Evolutionary conservation across 371 early-diverging fungal genomes (phyloP).

Genomic region (Rhizopus arrhizus): DNA sequence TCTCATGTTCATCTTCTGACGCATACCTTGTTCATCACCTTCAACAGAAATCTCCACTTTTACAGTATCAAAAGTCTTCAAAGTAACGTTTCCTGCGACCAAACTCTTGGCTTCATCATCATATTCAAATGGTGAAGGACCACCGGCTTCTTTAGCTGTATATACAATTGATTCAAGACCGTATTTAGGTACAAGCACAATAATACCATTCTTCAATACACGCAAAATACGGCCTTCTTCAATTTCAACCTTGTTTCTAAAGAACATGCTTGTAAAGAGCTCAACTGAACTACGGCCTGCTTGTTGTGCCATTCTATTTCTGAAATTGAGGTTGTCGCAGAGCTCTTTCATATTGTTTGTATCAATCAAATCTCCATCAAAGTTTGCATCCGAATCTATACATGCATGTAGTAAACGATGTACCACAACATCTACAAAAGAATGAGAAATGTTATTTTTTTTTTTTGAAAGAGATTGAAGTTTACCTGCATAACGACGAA

Average conservation of each 20-base stretch:
- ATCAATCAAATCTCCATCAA: slow-evolving; percentile 78
- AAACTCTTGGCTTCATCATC: slow-evolving; percentile 39
- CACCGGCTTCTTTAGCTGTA: slow-evolving; percentile 33
- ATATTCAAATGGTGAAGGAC: slow-evolving; percentile 36
- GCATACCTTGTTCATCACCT: slow-evolving; percentile 71
- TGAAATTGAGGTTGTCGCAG: slow-evolving; percentile 88
- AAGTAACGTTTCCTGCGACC: slow-evolving; percentile 47
- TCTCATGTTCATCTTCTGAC: slow-evolving; percentile 68
- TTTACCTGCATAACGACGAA: slow-evolving; percentile 89
- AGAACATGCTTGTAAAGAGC: slow-evolving; percentile 92
- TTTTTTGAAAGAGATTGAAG: no score
- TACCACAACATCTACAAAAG: slow-evolving; percentile 84
- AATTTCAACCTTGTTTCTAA: slow-evolving; percentile 81
- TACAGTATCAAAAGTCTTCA: slow-evolving; percentile 78
- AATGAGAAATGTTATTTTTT: not conserved
- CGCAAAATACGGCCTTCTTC: slow-evolving; percentile 91
- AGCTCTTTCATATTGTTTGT: slow-evolving; percentile 78
- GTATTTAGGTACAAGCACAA: slow-evolving; percentile 90
- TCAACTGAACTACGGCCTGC: slow-evolving; percentile 93
- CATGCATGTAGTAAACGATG: slow-evolving; percentile 87
- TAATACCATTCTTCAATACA: slow-evolving; percentile 90
- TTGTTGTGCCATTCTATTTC: slow-evolving; percentile 94
- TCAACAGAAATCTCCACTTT: slow-evolving; percentile 78
- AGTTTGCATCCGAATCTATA: slow-evolving; percentile 63
- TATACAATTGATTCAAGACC: slow-evolving; percentile 94